A percentile compares a stretch with the other conserved stretches of the same genome.
Evolutionary conservation across 306 rosid species (phyloP).

Genomic region (Trifolium repens): DNA sequence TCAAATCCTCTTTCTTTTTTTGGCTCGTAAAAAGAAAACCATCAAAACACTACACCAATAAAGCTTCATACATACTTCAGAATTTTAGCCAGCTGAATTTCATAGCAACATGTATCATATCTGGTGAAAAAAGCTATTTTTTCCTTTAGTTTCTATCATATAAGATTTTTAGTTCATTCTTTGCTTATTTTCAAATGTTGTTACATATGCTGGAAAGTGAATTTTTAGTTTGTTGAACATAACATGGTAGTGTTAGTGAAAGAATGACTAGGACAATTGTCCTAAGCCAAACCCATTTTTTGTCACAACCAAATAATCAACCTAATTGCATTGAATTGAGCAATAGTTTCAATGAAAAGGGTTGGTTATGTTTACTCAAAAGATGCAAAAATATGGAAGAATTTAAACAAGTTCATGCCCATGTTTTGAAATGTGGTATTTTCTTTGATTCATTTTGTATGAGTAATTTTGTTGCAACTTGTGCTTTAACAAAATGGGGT

Average conservation of each 20-base stretch:
- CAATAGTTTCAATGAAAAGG: slow-evolving; percentile 60
- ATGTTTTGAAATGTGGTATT: slow-evolving; percentile 65
- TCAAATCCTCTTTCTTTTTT: neutral
- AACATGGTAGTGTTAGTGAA: slow-evolving; percentile 43
- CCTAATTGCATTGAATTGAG: slow-evolving; percentile 52
- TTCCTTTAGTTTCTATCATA: slow-evolving; percentile 22
- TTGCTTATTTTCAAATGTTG: slow-evolving; percentile 34
- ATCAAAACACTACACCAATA: neutral
- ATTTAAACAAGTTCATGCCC: slow-evolving; percentile 73
- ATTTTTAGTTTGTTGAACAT: slow-evolving; percentile 27
- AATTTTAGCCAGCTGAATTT: neutral
- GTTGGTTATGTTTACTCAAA: slow-evolving; percentile 61
- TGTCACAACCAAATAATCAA: slow-evolving; percentile 52
- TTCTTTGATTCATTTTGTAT: slow-evolving; percentile 65
- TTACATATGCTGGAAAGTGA: slow-evolving; percentile 16
- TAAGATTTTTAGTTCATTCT: slow-evolving; percentile 22
- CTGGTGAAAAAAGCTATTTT: slow-evolving; percentile 42
- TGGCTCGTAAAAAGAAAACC: neutral
- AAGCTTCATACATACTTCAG: slow-evolving; percentile 16
- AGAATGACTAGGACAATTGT: slow-evolving; percentile 80
- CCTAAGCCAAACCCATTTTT: slow-evolving; percentile 63
- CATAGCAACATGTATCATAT: slow-evolving; percentile 26
- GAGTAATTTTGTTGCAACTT: slow-evolving; percentile 72
- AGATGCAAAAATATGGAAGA: slow-evolving; percentile 73
- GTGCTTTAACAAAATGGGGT: slow-evolving; percentile 81